phyloP scores from a whole-genome alignment of 257 asterid genomes.

The Solanum pinnatisectum region DNA sequence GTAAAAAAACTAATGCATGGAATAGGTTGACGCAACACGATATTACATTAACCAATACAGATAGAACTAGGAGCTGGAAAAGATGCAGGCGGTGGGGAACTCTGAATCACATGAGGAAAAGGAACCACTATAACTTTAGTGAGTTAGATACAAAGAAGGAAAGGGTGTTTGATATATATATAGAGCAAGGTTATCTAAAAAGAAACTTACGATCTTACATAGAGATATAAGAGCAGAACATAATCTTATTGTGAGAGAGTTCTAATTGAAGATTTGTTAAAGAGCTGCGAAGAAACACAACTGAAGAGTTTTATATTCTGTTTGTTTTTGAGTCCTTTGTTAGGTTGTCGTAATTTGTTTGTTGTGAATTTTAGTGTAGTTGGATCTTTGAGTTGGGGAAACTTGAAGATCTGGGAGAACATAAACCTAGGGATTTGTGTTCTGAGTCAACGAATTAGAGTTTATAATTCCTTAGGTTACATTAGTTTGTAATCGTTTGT shows the following conservation, averaged over 20 bases:
- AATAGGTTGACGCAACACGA: neutral
- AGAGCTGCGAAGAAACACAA: neutral
- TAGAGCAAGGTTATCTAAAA: no score
- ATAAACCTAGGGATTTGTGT: neutral
- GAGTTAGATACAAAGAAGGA: neutral
- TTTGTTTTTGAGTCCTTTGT: neutral
- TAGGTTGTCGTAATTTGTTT: no score
- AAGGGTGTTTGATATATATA: neutral
- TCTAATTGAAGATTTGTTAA: neutral
- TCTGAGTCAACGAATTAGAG: no score
- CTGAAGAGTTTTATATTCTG: neutral
- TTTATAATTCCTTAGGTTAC: neutral
- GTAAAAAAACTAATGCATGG: neutral
- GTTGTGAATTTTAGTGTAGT: neutral
- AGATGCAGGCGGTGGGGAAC: neutral
- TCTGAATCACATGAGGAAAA: neutral
- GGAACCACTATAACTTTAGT: neutral
- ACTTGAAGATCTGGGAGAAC: neutral
- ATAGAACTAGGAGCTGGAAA: neutral
- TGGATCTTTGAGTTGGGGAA: neutral
- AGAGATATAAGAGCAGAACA: neutral
- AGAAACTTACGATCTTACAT: neutral
- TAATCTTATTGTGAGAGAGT: no score
- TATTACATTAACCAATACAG: neutral
- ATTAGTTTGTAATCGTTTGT: neutral